Evolutionary conservation across 768 basidiomycete species (phyloP).

Genomic region (Hemileccinum impolitum): DNA sequence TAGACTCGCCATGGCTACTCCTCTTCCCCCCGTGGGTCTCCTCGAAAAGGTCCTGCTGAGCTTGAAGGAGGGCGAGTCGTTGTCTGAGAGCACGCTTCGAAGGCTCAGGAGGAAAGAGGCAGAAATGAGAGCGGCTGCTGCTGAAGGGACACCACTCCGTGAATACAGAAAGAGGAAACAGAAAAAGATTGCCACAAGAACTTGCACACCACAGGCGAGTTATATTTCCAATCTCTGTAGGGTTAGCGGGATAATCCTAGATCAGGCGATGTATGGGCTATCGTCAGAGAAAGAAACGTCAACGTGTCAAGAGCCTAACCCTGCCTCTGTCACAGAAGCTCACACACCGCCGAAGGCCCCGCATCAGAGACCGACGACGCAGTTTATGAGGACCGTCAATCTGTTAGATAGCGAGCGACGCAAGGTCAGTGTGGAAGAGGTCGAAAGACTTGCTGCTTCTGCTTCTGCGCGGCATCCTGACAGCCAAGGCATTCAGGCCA

Average conservation of each 20-base stretch:
- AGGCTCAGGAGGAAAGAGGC: constrained; percentile 23
- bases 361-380: not conserved
- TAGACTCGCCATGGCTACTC: constrained; percentile 14
- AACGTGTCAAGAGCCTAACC: not conserved
- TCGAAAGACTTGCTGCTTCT: constrained; percentile 15
- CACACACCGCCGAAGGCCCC: not conserved
- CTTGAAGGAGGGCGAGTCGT: constrained; percentile 21
- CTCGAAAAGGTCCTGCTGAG: constrained; percentile 21
- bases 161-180: constrained; percentile 22
- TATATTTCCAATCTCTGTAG: not conserved
- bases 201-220: constrained; percentile 12
- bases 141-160: constrained; percentile 21
- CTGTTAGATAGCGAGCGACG: not conserved
- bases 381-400: not conserved
- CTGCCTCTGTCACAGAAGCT: not conserved
- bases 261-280: not conserved
- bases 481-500: not conserved
- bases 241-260: not conserved
- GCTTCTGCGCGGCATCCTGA: not conserved
- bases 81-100: constrained; percentile 26
- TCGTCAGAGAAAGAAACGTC: constrained; percentile 1
- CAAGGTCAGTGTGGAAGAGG: constrained; percentile 10
- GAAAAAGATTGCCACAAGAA: constrained; percentile 10
- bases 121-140: constrained; percentile 18
- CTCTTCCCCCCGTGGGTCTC: constrained; percentile 18